A percentile compares a stretch with the other conserved stretches of the same genome.
Conservation (phyloP, 768 basidiomycete genomes). For the Dentipellis sp. region DNA sequence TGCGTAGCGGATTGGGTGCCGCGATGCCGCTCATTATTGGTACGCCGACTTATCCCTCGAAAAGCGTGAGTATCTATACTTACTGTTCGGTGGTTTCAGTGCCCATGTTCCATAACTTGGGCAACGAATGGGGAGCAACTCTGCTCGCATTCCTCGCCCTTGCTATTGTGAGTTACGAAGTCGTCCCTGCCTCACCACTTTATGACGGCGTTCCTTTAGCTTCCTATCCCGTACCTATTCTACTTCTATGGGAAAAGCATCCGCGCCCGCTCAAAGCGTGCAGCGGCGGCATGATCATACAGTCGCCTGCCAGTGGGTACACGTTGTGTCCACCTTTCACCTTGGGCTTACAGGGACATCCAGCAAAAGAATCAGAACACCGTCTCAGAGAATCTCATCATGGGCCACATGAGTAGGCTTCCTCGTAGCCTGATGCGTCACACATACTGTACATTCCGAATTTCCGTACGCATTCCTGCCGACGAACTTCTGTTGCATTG, state of each 20-base stretch:
- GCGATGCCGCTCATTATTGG: constrained; percentile 28
- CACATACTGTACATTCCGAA: no score
- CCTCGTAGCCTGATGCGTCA: no score
- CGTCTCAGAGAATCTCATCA: no score
- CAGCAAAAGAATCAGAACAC: no score
- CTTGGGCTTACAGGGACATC: no score
- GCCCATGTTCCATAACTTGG: constrained; percentile 30
- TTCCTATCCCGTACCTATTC: constrained; percentile 28
- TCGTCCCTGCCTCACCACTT: neutral
- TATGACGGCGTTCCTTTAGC: neutral
- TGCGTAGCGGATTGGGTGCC: constrained; percentile 26
- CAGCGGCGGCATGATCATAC: constrained; percentile 7
- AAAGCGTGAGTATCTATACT: no score
- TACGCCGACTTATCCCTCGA: neutral
- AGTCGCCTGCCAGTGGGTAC: no score
- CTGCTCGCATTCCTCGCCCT: constrained; percentile 27
- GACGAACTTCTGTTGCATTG: no score
- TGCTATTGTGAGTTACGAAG: constrained; percentile 21
- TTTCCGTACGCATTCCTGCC: no score
- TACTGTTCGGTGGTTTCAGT: no score
- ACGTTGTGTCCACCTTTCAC: no score
- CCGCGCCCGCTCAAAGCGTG: constrained; percentile 28
- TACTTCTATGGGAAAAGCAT: constrained; percentile 29
- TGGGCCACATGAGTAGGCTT: no score
- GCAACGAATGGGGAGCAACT: constrained; percentile 30